phyloP scores from a whole-genome alignment of 169 alveolate genomes.

The Plasmodium malariae region DNA sequence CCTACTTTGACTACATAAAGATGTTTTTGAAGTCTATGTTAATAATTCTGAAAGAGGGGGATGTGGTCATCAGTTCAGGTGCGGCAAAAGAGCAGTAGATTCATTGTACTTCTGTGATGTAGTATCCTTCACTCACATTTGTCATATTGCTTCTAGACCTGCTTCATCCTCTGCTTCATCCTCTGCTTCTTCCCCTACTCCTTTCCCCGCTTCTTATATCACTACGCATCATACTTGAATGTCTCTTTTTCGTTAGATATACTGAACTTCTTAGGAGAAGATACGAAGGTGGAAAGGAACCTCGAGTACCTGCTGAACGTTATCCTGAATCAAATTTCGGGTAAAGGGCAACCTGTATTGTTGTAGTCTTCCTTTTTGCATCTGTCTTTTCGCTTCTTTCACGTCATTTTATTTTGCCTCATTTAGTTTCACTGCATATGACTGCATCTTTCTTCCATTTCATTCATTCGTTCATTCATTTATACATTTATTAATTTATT shows the following conservation, averaged over 20 bases:
- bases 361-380: background rate
- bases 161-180: no score
- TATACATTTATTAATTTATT: no score
- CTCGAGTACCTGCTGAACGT: conserved; percentile 43
- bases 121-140: background rate
- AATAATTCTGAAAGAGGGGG: conserved; percentile 48
- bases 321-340: conserved; percentile 27
- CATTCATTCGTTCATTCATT: no score
- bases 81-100: background rate
- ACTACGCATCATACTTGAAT: background rate
- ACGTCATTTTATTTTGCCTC: no score
- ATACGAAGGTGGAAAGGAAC: conserved; percentile 52
- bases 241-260: conserved; percentile 19
- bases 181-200: no score
- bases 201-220: background rate
- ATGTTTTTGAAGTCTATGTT: conserved; percentile 51
- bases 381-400: background rate
- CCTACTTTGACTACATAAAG: conserved; percentile 43
- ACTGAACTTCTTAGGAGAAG: conserved; percentile 54
- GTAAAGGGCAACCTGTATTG: background rate
- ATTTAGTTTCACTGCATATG: no score
- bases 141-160: background rate
- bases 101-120: no score
- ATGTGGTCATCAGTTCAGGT: conserved; percentile 49
- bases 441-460: no score